These are phyloP conservation scores for Populus alba DNA, from an alignment of 345 rosid genomes.

Conservation along the genomic window DNA sequence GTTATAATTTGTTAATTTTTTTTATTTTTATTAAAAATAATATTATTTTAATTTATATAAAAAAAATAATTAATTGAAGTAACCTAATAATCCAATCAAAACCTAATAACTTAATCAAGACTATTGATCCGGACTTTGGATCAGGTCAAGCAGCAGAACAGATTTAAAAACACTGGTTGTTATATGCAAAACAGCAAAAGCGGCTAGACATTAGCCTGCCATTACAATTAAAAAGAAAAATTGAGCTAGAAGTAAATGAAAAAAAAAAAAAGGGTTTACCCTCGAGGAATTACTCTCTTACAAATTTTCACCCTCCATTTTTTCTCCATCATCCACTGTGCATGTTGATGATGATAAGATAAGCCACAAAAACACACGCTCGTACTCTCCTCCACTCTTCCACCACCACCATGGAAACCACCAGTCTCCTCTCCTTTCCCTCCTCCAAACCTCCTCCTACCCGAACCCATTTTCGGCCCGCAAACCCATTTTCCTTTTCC, in stretches of 20 bases:
- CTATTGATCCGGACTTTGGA: too few relatives aligned
- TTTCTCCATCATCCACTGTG: not conserved
- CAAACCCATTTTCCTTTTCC: conserved; percentile 23
- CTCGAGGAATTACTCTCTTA: not conserved
- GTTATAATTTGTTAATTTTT: too few relatives aligned
- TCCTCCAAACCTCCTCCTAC: conserved; percentile 34
- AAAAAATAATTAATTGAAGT: too few relatives aligned
- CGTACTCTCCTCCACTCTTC: not conserved
- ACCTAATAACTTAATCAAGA: too few relatives aligned
- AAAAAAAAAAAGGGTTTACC: not conserved
- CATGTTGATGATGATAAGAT: conserved; percentile 14
- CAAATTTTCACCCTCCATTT: not conserved
- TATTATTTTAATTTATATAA: too few relatives aligned
- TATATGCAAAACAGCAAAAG: too few relatives aligned
- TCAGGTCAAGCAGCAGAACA: too few relatives aligned
- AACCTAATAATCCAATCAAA: too few relatives aligned
- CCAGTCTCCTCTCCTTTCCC: conserved; percentile 55
- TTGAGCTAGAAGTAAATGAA: not conserved
- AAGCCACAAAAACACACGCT: not conserved
- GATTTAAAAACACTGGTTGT: too few relatives aligned
- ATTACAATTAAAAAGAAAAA: too few relatives aligned
- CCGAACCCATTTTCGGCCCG: conserved; percentile 24
- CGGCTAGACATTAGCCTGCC: too few relatives aligned
- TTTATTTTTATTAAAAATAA: too few relatives aligned
- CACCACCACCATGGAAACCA: conserved; percentile 51